Conservation (phyloP, 768 basidiomycete genomes). For the Dacryopinax spathularia region DNA sequence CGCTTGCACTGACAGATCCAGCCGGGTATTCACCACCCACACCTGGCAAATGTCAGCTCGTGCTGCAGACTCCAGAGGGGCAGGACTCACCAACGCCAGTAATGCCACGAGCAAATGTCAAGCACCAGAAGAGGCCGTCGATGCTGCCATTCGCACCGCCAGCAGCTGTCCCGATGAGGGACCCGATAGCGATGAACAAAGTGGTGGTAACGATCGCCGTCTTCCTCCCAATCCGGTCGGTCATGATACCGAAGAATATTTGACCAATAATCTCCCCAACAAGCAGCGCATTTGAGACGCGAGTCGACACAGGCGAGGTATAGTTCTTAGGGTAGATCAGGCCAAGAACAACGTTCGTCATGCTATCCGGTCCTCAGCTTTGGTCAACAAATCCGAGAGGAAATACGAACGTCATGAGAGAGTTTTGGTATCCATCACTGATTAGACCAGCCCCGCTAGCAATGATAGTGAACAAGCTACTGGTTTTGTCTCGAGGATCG, state of each 20-base stretch:
- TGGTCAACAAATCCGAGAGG: background rate
- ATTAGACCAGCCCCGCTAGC: slow-evolving; percentile 53
- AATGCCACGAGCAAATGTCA: slow-evolving; percentile 56
- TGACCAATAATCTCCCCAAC: slow-evolving; percentile 48
- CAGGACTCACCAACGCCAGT: slow-evolving; percentile 41
- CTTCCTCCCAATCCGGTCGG: slow-evolving; percentile 61
- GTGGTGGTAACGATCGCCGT: slow-evolving; percentile 60
- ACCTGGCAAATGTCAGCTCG: slow-evolving; percentile 29
- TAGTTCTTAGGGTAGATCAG: slow-evolving; percentile 49
- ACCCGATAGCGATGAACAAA: slow-evolving; percentile 52
- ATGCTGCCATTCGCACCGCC: slow-evolving; percentile 44
- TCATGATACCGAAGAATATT: slow-evolving; percentile 49
- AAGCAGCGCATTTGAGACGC: slow-evolving; percentile 55
- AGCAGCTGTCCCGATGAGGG: slow-evolving; percentile 52
- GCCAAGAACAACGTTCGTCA: slow-evolving; percentile 45
- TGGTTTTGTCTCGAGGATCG: slow-evolving; percentile 29
- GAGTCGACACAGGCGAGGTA: slow-evolving; percentile 46
- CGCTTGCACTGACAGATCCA: slow-evolving; percentile 51
- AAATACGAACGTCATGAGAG: slow-evolving; percentile 51
- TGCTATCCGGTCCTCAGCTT: too few species aligned
- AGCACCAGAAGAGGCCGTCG: slow-evolving; percentile 55
- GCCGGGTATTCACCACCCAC: slow-evolving; percentile 70
- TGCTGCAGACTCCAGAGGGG: slow-evolving; percentile 1
- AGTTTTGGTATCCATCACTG: slow-evolving; percentile 55
- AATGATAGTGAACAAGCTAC: slow-evolving; percentile 48